phyloP scores from a whole-genome alignment of 805 yeast genomes.

The Lipomyces starkeyi region DNA sequence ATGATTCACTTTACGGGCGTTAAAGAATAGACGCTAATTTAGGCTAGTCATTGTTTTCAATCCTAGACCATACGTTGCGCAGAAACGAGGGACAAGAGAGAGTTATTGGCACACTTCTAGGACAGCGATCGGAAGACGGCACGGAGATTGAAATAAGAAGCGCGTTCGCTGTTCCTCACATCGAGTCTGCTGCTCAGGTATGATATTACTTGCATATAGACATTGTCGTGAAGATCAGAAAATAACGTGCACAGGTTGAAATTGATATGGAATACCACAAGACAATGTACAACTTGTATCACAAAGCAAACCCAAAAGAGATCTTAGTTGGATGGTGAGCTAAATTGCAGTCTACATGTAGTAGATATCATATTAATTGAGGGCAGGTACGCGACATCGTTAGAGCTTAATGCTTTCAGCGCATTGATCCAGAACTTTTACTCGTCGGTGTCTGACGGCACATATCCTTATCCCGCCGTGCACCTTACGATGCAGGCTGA shows the following conservation, averaged over 20 bases:
- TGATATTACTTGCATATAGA: not conserved
- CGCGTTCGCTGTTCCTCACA: slow-evolving; percentile 81
- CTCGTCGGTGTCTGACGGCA: slow-evolving; percentile 67
- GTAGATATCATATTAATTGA: not conserved
- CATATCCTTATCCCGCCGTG: slow-evolving; percentile 77
- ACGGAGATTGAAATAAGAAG: slow-evolving; percentile 71
- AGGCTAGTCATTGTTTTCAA: slow-evolving; percentile 57
- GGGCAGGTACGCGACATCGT: slow-evolving; percentile 49
- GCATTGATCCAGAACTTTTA: slow-evolving; percentile 83
- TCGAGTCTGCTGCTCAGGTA: slow-evolving; percentile 69
- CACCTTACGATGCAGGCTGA: slow-evolving; percentile 74
- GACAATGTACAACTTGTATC: slow-evolving; percentile 70
- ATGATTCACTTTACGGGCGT: not conserved
- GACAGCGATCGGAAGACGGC: slow-evolving; percentile 84
- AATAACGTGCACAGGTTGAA: slow-evolving; percentile 50
- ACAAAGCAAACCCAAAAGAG: slow-evolving; percentile 78
- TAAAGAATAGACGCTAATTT: not conserved
- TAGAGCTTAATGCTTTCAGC: slow-evolving; percentile 69
- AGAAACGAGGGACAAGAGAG: slow-evolving; percentile 58
- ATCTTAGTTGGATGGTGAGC: slow-evolving; percentile 87
- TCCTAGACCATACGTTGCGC: slow-evolving; percentile 72
- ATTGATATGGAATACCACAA: slow-evolving; percentile 79
- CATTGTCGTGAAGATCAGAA: not conserved
- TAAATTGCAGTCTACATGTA: slow-evolving; percentile 28
- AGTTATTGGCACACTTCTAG: slow-evolving; percentile 82